Conservation (phyloP, 768 basidiomycete genomes). For the Russula emetica region DNA sequence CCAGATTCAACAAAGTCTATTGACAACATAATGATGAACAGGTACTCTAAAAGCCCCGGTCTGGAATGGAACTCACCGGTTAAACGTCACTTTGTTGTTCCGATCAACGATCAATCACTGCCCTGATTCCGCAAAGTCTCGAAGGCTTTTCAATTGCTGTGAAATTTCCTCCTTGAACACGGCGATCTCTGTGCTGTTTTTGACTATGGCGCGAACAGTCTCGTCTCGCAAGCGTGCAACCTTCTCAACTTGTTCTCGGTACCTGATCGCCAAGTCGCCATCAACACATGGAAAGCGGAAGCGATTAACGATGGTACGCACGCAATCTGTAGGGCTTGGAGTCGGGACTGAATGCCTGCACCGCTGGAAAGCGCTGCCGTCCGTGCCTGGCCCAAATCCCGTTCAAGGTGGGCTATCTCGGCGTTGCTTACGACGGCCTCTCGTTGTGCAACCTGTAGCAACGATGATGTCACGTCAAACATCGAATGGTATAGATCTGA, state of each 20-base stretch:
- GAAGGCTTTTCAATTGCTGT: slow-evolving; percentile 60
- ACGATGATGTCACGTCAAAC: neutral
- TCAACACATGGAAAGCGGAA: slow-evolving; percentile 9
- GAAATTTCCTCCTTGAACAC: slow-evolving; percentile 79
- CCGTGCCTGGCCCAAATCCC: slow-evolving; percentile 67
- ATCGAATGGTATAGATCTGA: neutral
- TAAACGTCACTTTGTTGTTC: neutral
- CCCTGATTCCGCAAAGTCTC: slow-evolving; percentile 60
- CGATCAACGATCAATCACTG: too few species aligned
- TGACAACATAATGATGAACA: neutral
- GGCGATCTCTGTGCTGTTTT: slow-evolving; percentile 79
- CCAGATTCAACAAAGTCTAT: neutral
- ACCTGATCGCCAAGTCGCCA: slow-evolving; percentile 40
- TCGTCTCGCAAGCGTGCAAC: slow-evolving; percentile 71
- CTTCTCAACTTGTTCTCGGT: slow-evolving; percentile 75
- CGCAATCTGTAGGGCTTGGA: slow-evolving; percentile 76
- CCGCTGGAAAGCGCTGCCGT: slow-evolving; percentile 75
- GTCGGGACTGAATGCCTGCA: slow-evolving; percentile 73
- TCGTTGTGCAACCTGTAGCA: slow-evolving; percentile 64
- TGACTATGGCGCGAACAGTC: slow-evolving; percentile 74
- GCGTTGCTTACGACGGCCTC: slow-evolving; percentile 63
- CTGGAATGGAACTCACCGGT: neutral
- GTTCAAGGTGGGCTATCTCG: slow-evolving; percentile 64
- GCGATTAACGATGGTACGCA: slow-evolving; percentile 36
- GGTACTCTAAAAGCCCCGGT: neutral